Evolutionary conservation across 176 grass and related monocot genomes (phyloP).

Genomic region (Pontederia crassipes): DNA sequence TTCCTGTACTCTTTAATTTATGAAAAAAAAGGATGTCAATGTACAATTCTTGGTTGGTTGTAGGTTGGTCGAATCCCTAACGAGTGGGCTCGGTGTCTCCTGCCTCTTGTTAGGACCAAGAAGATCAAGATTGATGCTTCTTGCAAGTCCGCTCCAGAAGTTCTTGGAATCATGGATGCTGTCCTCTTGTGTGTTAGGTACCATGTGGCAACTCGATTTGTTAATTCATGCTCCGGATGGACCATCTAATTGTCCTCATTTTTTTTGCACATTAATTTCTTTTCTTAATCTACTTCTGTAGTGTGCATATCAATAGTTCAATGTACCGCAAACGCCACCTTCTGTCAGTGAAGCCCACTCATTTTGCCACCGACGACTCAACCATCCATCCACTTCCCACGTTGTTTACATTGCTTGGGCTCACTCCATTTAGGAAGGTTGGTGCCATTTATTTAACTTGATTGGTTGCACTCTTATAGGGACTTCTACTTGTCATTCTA

Average conservation of each 20-base stretch:
- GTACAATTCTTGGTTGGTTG: conserved; percentile 1
- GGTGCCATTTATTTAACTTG: neutral
- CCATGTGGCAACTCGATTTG: neutral
- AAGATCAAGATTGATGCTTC: conserved; percentile 50
- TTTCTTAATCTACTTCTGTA: conserved; percentile 2
- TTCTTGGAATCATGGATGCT: conserved; percentile 77
- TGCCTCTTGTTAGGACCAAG: conserved; percentile 51
- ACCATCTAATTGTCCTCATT: too few relatives aligned
- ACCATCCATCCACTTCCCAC: conserved; percentile 51
- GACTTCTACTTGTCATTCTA: neutral
- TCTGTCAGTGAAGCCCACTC: conserved; percentile 19
- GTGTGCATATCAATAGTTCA: conserved; percentile 66
- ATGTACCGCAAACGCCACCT: conserved; percentile 50
- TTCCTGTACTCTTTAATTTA: neutral
- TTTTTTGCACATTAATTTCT: neutral
- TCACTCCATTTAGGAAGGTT: conserved; percentile 80
- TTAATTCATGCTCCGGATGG: too few relatives aligned
- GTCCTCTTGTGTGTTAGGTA: conserved; percentile 70
- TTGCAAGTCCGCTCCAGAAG: conserved; percentile 50
- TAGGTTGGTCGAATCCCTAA: conserved; percentile 91
- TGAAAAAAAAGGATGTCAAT: neutral
- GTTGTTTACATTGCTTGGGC: conserved; percentile 62
- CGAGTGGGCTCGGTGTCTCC: conserved; percentile 71
- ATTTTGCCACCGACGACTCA: conserved; percentile 34
- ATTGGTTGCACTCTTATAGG: neutral